Conservation (phyloP, 1,284 basidiomycete species). For the Albatrellus sp. region DNA sequence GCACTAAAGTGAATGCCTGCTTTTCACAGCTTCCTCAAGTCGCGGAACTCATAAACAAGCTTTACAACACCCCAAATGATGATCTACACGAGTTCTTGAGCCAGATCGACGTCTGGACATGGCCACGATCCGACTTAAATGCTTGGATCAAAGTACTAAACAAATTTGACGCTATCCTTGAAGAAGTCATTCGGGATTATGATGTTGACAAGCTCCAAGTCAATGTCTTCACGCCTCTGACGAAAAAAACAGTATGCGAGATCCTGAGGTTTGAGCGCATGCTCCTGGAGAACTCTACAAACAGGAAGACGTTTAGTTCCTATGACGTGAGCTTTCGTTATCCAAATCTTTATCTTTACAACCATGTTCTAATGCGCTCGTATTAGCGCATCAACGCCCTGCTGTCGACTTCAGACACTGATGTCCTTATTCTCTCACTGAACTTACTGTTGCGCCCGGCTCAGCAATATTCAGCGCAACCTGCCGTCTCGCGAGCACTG, state of each 20-base stretch:
- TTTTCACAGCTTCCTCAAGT: conserved; percentile 57
- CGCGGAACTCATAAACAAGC: conserved; percentile 57
- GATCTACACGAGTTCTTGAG: conserved; percentile 53
- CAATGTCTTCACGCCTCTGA: conserved; percentile 66
- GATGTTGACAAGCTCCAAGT: conserved; percentile 74
- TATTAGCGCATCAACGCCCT: conserved; percentile 79
- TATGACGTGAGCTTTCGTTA: conserved; percentile 71
- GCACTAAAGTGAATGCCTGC: conserved; percentile 7
- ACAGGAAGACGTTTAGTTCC: conserved; percentile 91
- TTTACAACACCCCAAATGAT: conserved; percentile 52
- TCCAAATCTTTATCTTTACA: conserved; percentile 9
- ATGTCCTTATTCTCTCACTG: conserved; percentile 76
- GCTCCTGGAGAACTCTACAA: conserved; percentile 95
- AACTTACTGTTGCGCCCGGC: conserved; percentile 85
- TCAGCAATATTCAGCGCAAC: conserved; percentile 86
- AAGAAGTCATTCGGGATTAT: conserved; percentile 75
- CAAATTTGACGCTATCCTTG: conserved; percentile 86
- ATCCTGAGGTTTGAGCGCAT: conserved; percentile 84
- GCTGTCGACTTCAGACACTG: conserved; percentile 80
- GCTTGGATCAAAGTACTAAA: conserved; percentile 94
- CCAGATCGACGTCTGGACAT: conserved; percentile 75
- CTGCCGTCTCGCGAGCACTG: conserved; percentile 63
- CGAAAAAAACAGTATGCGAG: conserved; percentile 69
- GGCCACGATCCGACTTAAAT: conserved; percentile 94
- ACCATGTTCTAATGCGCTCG: conserved; percentile 5